These are phyloP conservation scores for Wallacemonas sp. DNA, from an alignment of 208 protist genomes.

Conservation along the genomic window DNA sequence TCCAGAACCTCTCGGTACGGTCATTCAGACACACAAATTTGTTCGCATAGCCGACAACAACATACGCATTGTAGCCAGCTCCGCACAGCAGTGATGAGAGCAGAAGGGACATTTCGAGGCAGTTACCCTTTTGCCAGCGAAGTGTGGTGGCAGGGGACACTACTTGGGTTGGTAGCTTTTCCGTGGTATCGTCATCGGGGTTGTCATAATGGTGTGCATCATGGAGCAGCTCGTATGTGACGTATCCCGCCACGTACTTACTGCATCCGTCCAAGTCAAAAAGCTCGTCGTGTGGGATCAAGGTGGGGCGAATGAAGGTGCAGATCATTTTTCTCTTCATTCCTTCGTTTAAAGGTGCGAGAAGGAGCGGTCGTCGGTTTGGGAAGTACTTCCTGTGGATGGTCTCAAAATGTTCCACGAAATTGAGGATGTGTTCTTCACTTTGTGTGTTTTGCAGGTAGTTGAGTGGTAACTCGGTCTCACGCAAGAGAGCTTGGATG, in stretches of 20 bases:
- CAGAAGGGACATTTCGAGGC: conserved; percentile 82
- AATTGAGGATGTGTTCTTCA: conserved; percentile 66
- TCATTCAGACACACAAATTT: conserved; percentile 78
- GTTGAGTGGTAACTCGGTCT: conserved; percentile 49
- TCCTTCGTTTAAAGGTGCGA: conserved; percentile 82
- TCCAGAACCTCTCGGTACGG: conserved; percentile 48
- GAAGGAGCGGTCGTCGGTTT: conserved; percentile 64
- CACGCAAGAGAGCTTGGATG: conserved; percentile 40
- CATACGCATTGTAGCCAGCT: conserved; percentile 90
- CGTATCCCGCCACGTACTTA: conserved; percentile 82
- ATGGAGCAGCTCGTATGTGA: conserved; percentile 81
- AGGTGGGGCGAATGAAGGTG: conserved; percentile 87
- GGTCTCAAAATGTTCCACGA: conserved; percentile 56
- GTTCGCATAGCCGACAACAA: conserved; percentile 87
- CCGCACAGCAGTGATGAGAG: conserved; percentile 85
- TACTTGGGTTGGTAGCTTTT: conserved; percentile 65
- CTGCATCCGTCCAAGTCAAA: conserved; percentile 70
- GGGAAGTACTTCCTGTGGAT: conserved; percentile 84
- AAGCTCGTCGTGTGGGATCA: conserved; percentile 71
- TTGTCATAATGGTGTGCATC: conserved; percentile 34
- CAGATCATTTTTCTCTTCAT: conserved; percentile 86
- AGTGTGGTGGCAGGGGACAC: conserved; percentile 87
- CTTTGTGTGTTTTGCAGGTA: conserved; percentile 64
- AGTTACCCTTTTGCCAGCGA: conserved; percentile 88
- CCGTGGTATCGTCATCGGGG: conserved; percentile 34